Evolutionary conservation across 164 flowering plant species (phyloP).

Genomic region (Magnolia officinalis): DNA sequence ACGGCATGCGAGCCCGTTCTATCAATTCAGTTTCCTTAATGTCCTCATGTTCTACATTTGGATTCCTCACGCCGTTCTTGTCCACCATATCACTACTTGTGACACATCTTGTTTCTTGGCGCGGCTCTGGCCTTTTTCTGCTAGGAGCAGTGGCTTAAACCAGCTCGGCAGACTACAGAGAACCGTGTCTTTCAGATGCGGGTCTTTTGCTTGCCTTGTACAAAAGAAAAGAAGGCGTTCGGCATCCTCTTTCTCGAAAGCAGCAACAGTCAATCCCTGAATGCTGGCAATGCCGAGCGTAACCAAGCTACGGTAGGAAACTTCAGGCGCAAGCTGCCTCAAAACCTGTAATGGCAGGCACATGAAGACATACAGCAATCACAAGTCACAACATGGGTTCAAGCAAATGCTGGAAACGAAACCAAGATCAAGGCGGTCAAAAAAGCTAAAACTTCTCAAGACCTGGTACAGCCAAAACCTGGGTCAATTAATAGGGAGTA

Average conservation of each 20-base stretch:
- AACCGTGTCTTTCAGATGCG: slow-evolving; percentile 11
- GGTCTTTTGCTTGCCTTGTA: slow-evolving; percentile 32
- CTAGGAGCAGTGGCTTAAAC: slow-evolving; percentile 70
- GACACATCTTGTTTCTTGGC: slow-evolving; percentile 20
- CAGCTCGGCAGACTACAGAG: slow-evolving; percentile 49
- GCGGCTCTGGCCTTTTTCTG: slow-evolving; percentile 46
- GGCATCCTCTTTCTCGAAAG: slow-evolving; percentile 91
- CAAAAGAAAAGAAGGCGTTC: slow-evolving; percentile 84
- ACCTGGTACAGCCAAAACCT: too few species aligned
- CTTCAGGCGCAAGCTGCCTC: slow-evolving; percentile 91
- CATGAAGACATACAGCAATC: background rate
- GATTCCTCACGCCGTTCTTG: slow-evolving; percentile 13
- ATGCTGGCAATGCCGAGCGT: slow-evolving; percentile 89
- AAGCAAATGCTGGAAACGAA: background rate
- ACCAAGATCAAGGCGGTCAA: background rate
- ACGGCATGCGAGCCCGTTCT: slow-evolving; percentile 22
- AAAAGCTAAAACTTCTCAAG: too few species aligned
- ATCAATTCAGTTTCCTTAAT: slow-evolving; percentile 14
- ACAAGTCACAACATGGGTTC: background rate
- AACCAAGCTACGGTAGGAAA: slow-evolving; percentile 76
- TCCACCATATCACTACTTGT: slow-evolving; percentile 3
- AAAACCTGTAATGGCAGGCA: slow-evolving; percentile 53
- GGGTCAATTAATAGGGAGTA: too few species aligned
- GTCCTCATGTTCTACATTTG: slow-evolving; percentile 19
- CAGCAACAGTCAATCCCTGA: slow-evolving; percentile 89